Base-by-base conservation (phyloP, 2,329 filamentous ascomycete species). In the Verticillium dahliae region DNA sequence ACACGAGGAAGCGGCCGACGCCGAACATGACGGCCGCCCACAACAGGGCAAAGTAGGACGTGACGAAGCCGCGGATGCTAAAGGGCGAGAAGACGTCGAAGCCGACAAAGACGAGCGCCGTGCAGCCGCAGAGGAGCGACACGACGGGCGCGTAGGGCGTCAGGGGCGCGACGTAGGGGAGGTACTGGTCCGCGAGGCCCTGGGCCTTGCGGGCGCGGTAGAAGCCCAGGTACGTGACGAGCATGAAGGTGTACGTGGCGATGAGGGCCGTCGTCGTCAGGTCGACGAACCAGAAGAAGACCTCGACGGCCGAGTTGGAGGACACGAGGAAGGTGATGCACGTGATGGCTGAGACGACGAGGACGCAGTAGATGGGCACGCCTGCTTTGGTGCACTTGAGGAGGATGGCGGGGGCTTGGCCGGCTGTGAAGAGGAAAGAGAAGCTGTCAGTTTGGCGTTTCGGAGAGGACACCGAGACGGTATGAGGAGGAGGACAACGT, bases 11-110 rank as follows among this genome's bases (percentile, higher is more conserved):
- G n/a, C 45, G n/a, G n/a, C 45, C 45, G 5, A 79, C 81, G 3
- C 88, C 34, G 68, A 84, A 92, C 10, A 92, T 75, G 5, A 78
- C 69, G 41, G 80, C 67, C 59, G 81, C 82, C 66, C 83, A 84
- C 4, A 78, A 77, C 35, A 85, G 72, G 9, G 76, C 80, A 67
- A 85, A 83, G 70, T 85, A 85, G 15, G 75, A 75, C 1, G 82
- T 81, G 59, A 85, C 66, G 69, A 85, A 85, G 54, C 75, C 75
- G 10, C 79, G 73, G 0, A 75, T 73, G 45, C 71, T 77, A 65
- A 78, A 84, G 6, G 82, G 81, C 62, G 77, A 74, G 65, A 87
- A 85, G 27, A 79, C 74, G 62, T 84, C 78, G 61, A 84, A 85
- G 15, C 85, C 83, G 55, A 85, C 80, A 60, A 85, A 84, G 31